These are phyloP conservation scores for Claviceps purpurea DNA, from an alignment of 2,329 filamentous ascomycete species.

Conservation along the genomic window DNA sequence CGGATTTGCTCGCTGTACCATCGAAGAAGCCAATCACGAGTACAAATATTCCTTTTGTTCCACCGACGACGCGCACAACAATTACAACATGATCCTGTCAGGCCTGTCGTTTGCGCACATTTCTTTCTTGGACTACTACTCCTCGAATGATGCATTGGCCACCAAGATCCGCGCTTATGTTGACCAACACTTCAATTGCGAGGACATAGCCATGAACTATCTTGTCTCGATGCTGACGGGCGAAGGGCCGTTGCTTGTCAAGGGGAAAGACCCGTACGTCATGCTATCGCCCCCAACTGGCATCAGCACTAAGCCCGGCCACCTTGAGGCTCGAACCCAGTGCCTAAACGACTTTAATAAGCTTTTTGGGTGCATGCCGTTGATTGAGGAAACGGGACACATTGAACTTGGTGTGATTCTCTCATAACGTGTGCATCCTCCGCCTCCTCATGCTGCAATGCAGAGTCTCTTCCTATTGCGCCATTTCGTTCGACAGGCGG, in stretches of 20 bases:
- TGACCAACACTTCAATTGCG: conserved; percentile 26
- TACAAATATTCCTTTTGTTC: conserved; percentile 22
- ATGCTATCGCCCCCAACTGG: conserved; percentile 18
- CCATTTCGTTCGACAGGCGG: background rate
- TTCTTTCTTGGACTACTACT: conserved; percentile 25
- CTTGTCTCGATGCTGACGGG: conserved; percentile 21
- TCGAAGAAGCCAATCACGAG: conserved; percentile 10
- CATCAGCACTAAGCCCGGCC: conserved; percentile 20
- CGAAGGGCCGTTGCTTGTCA: conserved; percentile 21
- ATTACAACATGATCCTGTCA: conserved; percentile 24
- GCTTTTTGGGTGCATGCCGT: conserved; percentile 21
- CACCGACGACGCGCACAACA: conserved; percentile 11
- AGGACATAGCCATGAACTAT: conserved; percentile 27
- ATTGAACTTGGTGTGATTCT: conserved; percentile 20
- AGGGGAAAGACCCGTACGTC: conserved; percentile 18
- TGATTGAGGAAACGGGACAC: conserved; percentile 20
- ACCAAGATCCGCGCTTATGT: conserved; percentile 22
- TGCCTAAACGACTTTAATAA: conserved; percentile 23
- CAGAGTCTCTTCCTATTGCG: background rate
- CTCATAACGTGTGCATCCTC: conserved; percentile 7
- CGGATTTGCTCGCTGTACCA: conserved; percentile 23
- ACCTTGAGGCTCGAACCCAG: conserved; percentile 19
- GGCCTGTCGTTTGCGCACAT: conserved; percentile 25
- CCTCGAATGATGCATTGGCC: conserved; percentile 18
- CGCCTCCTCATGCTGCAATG: background rate